Base-by-base conservation (phyloP, 208 protist species). In the Strigomonas oncopelti region DNA sequence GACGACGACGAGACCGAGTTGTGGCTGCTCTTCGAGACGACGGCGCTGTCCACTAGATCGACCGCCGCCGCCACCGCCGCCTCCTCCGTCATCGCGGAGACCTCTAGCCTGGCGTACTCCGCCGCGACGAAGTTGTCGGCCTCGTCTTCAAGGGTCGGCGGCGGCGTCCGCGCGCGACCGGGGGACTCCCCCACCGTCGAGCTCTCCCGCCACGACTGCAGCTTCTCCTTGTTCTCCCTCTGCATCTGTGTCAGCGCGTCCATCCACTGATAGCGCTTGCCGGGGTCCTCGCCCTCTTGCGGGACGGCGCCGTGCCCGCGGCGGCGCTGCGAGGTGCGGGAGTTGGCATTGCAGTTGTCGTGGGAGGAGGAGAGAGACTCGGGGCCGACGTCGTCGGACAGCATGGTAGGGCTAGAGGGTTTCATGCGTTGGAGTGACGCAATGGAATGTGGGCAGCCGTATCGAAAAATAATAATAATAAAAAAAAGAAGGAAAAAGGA, bases 211-310 rank as follows among this genome's bases (percentile, higher is more conserved):
- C 69, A 46, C 18, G 75, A 77, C 1, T 74, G 51, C 72, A 91
- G 74, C 20, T 78, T 74, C 11, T 85, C 82, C 53, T 85, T 78
- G 65, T 94, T 91, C 67, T 91, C 85, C 51, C 56, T 66, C 66
- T 87, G 85, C 85, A 94, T 91, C 53, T 72, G 71, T 65, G 86
- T 83, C 29, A 93, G 73, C 16, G 74, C 71, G 55, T 70, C 56
- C 54, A 83, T 66, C 76, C 76, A 83, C 38, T 82, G 74, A 1
- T 64, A 52, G 24, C 63, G 74, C 52, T 74, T 67, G 5, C n/a
- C 25, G 11, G 42, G 36, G 4, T 74, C 72, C 16, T 54, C 45
- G 36, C 32, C 48, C 0, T 61, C 45, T 16, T 59, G 36, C 11
- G 66, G 59, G 20, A 42, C 70, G 3, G 70, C 42, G 9, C 78